These are phyloP conservation scores for Entomophthora muscae DNA, from an alignment of 371 early-diverging fungal genomes.

Conservation along the genomic window DNA sequence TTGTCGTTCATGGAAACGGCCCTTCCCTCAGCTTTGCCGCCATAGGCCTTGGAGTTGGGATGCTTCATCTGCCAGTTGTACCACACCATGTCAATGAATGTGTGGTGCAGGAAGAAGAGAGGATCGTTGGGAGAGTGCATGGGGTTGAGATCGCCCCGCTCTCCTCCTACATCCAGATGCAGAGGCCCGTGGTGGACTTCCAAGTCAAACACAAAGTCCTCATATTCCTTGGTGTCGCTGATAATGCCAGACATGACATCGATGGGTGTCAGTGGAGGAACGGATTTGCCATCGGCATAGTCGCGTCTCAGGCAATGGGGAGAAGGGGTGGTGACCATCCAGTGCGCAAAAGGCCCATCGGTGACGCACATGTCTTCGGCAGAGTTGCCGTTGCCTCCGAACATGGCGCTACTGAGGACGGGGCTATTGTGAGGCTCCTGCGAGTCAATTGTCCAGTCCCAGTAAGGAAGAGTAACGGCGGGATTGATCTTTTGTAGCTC, in stretches of 20 bases:
- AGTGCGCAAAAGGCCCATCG: constrained; percentile 5
- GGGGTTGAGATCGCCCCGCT: constrained; percentile 26
- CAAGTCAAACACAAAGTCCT: background rate
- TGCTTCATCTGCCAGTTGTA: constrained; percentile 21
- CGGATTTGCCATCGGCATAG: background rate
- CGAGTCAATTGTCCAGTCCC: constrained; percentile 10
- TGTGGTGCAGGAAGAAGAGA: constrained; percentile 27
- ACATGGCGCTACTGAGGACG: background rate
- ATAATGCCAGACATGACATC: background rate
- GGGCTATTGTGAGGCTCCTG: constrained; percentile 1
- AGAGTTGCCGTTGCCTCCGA: constrained; percentile 8
- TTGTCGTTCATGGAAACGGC: background rate
- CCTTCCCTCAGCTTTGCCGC: background rate
- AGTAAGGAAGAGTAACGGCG: constrained; percentile 12
- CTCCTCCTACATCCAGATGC: background rate
- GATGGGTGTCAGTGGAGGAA: background rate
- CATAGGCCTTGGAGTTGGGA: background rate
- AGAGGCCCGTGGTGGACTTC: background rate
- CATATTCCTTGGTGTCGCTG: background rate
- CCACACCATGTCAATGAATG: constrained; percentile 28
- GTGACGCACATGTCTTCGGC: background rate
- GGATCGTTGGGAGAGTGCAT: constrained; percentile 25
- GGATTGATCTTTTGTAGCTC: constrained; percentile 13
- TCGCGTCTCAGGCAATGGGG: constrained; percentile 7
- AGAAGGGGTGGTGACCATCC: background rate